Base-by-base conservation (phyloP, 2,329 filamentous ascomycete species). In the Trichoderma endophyticum region DNA sequence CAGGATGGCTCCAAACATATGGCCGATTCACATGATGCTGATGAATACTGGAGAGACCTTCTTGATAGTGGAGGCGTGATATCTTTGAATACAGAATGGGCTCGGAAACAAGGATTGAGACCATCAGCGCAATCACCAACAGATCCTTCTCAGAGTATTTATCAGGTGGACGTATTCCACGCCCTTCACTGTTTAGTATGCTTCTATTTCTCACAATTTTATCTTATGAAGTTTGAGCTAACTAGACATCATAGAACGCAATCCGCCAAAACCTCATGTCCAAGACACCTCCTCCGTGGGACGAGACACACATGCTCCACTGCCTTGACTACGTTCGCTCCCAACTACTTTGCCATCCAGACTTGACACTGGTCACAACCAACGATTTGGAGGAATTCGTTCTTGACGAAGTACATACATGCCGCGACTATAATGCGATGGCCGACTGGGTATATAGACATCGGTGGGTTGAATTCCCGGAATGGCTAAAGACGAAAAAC, bases 401-500 rank as follows among this genome's bases (percentile, higher is more conserved):
- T 18, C 60, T 74, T 1, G 67, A 72, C 12, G 73, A 72, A 43
- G 30, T 54, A 14, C 73, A 74, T 68, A 70, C 26, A 11, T 74
- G 73, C 34, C 68, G 68, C 24, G 72, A 74, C 36, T 74, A 71
- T 48, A 66, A 59, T 6, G 73, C 72, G 6, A 56, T 73, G 43
- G 30, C 72, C 11, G 66, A 71, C 3, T 71, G 75, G 74, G 72
- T 75, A 64, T 43, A 74, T 67, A 68, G 71, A 48, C 75, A 75
- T 73, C 69, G 70, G 7, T 72, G 72, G 73, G 56, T 73, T 14
- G 68, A 71, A 28, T 70, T 73, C 14, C 71, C 72, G 2, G 65
- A 72, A 59, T 75, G 67, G 67, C 36, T 66, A 11, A 62, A 32
- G 21, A 39, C 21, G 9, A 62, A 39, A 18, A 54, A 21, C 26